These are phyloP conservation scores for Hirsutella minnesotensis DNA, from an alignment of 2,329 filamentous ascomycete species.

Conservation along the genomic window DNA sequence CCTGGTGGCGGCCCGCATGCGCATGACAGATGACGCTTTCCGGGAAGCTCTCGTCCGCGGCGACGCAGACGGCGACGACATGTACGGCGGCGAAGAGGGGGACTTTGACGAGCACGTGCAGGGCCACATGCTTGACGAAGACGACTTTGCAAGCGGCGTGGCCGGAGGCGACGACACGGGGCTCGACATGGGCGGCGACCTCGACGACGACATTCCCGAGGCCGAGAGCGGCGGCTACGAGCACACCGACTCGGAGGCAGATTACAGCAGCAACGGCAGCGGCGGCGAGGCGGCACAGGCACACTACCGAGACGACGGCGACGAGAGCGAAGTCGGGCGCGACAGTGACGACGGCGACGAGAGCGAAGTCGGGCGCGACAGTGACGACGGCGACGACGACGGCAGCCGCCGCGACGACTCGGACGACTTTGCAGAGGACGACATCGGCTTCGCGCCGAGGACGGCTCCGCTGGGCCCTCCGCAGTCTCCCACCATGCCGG, in stretches of 20 bases:
- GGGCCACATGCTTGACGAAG: constrained; percentile 51
- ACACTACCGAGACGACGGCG: neutral
- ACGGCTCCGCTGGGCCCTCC: constrained; percentile 21
- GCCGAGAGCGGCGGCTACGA: constrained; percentile 56
- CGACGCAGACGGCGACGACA: constrained; percentile 32
- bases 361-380: too few species aligned
- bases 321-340: neutral
- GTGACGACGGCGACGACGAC: constrained; percentile 28
- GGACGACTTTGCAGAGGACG: constrained; percentile 9
- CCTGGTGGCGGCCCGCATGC: constrained; percentile 37
- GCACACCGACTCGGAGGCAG: constrained; percentile 65
- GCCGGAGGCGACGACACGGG: constrained; percentile 15
- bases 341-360: neutral
- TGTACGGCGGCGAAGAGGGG: constrained; percentile 40
- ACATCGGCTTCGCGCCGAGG: constrained; percentile 28
- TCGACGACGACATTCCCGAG: constrained; percentile 61
- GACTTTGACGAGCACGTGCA: constrained; percentile 39
- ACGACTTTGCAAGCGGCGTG: constrained; percentile 35
- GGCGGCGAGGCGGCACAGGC: constrained; percentile 18
- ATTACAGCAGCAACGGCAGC: constrained; percentile 38
- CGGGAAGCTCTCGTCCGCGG: constrained; percentile 44
- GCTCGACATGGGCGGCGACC: constrained; percentile 50
- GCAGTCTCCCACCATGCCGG: constrained; percentile 23
- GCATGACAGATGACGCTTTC: constrained; percentile 49
- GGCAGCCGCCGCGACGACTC: constrained; percentile 13